A percentile compares a stretch with the other conserved stretches of the same genome.
Evolutionary conservation across 2,329 filamentous ascomycete genomes (phyloP).

Genomic region (Polychaeton citri): DNA sequence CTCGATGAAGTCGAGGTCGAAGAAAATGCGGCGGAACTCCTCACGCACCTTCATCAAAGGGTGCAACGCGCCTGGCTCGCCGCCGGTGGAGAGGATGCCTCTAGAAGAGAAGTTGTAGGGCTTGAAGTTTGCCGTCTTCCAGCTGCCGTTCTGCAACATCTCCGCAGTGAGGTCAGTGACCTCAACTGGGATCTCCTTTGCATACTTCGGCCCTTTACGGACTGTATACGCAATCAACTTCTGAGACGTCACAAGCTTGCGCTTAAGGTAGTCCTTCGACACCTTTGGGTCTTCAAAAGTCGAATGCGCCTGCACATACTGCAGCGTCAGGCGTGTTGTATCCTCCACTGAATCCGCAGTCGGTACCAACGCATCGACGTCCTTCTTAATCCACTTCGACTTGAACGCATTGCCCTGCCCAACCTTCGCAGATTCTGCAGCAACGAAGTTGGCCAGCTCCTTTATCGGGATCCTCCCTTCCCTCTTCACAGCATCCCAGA

Average conservation of each 20-base stretch:
- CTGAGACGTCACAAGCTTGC: slow-evolving; percentile 72
- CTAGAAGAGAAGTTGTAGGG: slow-evolving; percentile 62
- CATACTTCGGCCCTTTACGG: slow-evolving; percentile 75
- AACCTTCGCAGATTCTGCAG: slow-evolving; percentile 64
- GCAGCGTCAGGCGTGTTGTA: slow-evolving; percentile 60
- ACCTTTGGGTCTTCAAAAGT: slow-evolving; percentile 61
- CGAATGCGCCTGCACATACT: slow-evolving; percentile 55
- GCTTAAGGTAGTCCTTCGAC: slow-evolving; percentile 73
- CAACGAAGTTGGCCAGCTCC: slow-evolving; percentile 41
- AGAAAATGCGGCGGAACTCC: slow-evolving; percentile 97
- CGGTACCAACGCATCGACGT: slow-evolving; percentile 41
- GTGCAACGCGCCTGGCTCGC: slow-evolving; percentile 44
- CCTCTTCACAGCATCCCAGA: slow-evolving; percentile 35
- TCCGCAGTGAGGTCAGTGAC: slow-evolving; percentile 91
- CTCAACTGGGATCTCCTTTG: slow-evolving; percentile 77
- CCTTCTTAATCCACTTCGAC: slow-evolving; percentile 54
- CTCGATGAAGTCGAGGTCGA: slow-evolving; percentile 96
- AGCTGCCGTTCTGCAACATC: slow-evolving; percentile 75
- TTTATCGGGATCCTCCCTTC: slow-evolving; percentile 33
- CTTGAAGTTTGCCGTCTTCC: slow-evolving; percentile 87
- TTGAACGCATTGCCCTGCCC: slow-evolving; percentile 94
- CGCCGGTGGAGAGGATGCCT: slow-evolving; percentile 24
- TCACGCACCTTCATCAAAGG: slow-evolving; percentile 81
- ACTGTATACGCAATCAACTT: slow-evolving; percentile 80
- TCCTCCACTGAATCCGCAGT: slow-evolving; percentile 64